Percentiles rank a stretch among this genome's conserved stretches.
phyloP scores from a whole-genome alignment of 2,329 filamentous ascomycete species.

The Clathrospora elynae region DNA sequence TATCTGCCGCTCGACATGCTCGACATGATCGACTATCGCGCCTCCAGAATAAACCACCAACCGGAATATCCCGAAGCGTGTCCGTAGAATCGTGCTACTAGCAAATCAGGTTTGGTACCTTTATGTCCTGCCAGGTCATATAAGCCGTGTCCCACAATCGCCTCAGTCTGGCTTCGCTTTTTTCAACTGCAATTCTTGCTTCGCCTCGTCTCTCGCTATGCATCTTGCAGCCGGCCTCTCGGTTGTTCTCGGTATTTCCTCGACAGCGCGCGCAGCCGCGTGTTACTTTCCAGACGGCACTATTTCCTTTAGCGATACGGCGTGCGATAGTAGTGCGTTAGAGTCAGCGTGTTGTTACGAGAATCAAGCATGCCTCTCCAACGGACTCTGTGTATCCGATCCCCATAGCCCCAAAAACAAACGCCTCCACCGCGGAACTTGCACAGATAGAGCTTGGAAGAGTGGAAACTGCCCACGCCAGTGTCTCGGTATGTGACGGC shows the following conservation, averaged over 20 bases:
- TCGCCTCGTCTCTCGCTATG: slow-evolving; percentile 1
- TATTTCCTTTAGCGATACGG: slow-evolving; percentile 16
- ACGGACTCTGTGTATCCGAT: slow-evolving; percentile 37
- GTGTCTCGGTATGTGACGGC: slow-evolving; percentile 22
- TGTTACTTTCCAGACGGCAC: slow-evolving; percentile 27
- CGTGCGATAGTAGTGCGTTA: slow-evolving; percentile 22
- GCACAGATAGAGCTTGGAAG: slow-evolving; percentile 35
- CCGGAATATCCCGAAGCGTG: no score
- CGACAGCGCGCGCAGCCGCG: slow-evolving; percentile 13
- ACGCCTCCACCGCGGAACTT: slow-evolving; percentile 34
- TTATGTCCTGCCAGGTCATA: no score
- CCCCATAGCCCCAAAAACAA: slow-evolving; percentile 26
- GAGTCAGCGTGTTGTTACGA: slow-evolving; percentile 36
- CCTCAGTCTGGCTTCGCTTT: no score
- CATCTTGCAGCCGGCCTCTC: background rate
- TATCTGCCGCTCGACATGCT: no score
- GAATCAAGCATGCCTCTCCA: slow-evolving; percentile 39
- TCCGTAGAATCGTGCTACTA: no score
- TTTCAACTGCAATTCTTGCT: no score
- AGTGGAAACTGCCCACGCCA: slow-evolving; percentile 32
- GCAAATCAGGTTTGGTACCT: no score
- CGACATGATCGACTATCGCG: no score
- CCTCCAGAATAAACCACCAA: no score
- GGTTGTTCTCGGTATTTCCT: background rate
- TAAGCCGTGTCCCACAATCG: no score